These are phyloP conservation scores for Zychaea mexicana DNA, from an alignment of 371 early-diverging fungal genomes.

Conservation along the genomic window DNA sequence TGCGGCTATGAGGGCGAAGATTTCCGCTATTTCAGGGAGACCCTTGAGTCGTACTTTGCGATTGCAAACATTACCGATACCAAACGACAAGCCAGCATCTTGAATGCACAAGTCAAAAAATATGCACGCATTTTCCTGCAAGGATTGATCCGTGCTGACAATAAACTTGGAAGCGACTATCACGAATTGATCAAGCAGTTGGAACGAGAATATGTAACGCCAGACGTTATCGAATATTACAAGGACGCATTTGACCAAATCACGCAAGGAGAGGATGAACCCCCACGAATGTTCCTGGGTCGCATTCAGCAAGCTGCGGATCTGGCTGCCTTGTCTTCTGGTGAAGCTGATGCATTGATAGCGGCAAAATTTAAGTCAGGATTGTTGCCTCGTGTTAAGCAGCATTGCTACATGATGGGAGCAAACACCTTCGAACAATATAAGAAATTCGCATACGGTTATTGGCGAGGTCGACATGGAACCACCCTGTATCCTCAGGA, in stretches of 20 bases:
- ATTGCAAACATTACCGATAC: background rate
- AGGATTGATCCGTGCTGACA: background rate
- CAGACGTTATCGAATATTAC: conserved; percentile 1
- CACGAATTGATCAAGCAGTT: conserved; percentile 3
- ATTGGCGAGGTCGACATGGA: background rate
- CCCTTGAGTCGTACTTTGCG: conserved; percentile 10
- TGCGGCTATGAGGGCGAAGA: conserved; percentile 18
- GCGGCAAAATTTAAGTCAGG: conserved; percentile 7
- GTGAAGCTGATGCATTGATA: background rate
- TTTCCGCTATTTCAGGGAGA: conserved; percentile 10
- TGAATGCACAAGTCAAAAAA: conserved; percentile 6
- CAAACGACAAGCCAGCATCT: background rate
- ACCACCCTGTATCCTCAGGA: background rate
- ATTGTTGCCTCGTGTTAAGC: conserved; percentile 5
- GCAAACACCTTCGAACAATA: background rate
- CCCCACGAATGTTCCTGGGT: conserved; percentile 5
- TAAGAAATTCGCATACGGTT: background rate
- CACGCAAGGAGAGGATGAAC: conserved; percentile 15
- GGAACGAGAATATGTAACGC: conserved; percentile 9
- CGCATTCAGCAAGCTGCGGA: conserved; percentile 15
- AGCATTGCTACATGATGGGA: background rate
- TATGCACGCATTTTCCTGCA: background rate
- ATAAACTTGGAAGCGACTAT: background rate
- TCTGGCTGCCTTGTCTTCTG: background rate
- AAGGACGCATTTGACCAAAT: conserved; percentile 9